Base-by-base conservation (phyloP, 108 stramenopile species). In the Fragilaria radians region DNA sequence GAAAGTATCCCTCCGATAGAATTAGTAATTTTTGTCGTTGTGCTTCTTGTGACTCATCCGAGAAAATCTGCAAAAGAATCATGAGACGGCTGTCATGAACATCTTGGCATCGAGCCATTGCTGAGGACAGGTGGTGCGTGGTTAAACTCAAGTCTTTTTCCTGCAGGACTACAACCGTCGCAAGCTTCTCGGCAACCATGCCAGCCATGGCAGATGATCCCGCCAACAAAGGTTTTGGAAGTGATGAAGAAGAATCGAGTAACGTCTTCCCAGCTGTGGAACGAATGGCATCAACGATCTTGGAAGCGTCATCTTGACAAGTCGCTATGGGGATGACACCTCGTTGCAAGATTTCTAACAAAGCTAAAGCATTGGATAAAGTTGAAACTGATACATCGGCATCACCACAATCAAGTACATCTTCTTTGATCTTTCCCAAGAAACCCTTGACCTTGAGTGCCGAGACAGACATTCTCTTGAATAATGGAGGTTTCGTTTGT, bases 161-260 rank as follows among this genome's bases (percentile, higher is more conserved):
- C 19, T 33, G 28, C 3, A 27, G 28, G n/a, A 24, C 52, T 27
- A 53, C 1, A 28, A n/a, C 26, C 1, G 55, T 30, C n/a, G 56
- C 29, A 54, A 55, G 69, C 42, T 23, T 61, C 54, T 78, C 77
- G 17, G 65, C 62, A 11, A 71, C 31, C 50, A 69, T 69, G 34
- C 77, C 77, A 17, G 72, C 64, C 59, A 73, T 49, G 5, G 70
- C 68, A 25, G 65, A 55, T 3, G 72, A 53, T 18, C 69, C 77
- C 5, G 77, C 68, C 36, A 73, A 50, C 1, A 78, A 31, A 34
- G 77, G 68, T 32, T 61, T 66, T 18, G 77, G 77, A 30, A 78
- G 29, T 11, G 51, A 45, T 17, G 59, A 30, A 4, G 54, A 32
- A 14, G 46, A 17, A 5, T 67, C 67, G 30, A 74, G 47, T 19